These are phyloP conservation scores for Starmera dryadoides DNA, from an alignment of 805 yeast genomes.

Conservation along the genomic window DNA sequence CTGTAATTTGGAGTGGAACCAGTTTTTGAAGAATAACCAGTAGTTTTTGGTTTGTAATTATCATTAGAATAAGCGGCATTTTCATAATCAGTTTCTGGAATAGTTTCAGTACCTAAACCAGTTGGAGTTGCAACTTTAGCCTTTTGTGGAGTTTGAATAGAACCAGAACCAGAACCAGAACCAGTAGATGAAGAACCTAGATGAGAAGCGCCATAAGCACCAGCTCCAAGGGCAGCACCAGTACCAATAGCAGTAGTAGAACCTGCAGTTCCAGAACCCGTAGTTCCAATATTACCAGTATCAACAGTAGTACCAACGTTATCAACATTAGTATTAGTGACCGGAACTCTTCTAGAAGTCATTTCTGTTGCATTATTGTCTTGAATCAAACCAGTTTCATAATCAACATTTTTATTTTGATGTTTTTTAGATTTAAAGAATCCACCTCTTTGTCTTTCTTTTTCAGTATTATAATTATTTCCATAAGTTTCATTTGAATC, in stretches of 20 bases:
- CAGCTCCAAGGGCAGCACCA: slow-evolving; percentile 2
- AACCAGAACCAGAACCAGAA: background rate
- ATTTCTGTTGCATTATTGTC: too few relatives aligned
- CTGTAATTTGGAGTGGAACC: too few relatives aligned
- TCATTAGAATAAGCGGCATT: background rate
- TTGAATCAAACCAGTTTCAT: slow-evolving; percentile 6
- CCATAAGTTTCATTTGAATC: slow-evolving; percentile 20
- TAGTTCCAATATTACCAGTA: background rate
- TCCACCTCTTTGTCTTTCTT: slow-evolving; percentile 8
- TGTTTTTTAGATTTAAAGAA: slow-evolving; percentile 9
- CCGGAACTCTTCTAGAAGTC: too few relatives aligned
- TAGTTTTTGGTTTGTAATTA: too few relatives aligned
- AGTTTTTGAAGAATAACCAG: background rate
- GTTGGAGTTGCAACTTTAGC: background rate
- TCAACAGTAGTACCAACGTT: slow-evolving; percentile 3
- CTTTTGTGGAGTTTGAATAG: background rate
- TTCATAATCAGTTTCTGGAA: background rate
- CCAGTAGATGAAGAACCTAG: background rate
- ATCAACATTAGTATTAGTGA: slow-evolving; percentile 3
- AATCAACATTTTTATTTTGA: slow-evolving; percentile 3
- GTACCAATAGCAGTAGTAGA: slow-evolving; percentile 1
- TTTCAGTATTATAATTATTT: slow-evolving; percentile 5
- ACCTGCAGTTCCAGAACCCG: background rate
- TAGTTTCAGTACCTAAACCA: background rate
- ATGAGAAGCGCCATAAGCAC: slow-evolving; percentile 2